Evolutionary conservation across 495 filamentous ascomycete genomes (phyloP), one percentile per base, ranked within the genome.

Genomic region (Cercophora scortea): DNA sequence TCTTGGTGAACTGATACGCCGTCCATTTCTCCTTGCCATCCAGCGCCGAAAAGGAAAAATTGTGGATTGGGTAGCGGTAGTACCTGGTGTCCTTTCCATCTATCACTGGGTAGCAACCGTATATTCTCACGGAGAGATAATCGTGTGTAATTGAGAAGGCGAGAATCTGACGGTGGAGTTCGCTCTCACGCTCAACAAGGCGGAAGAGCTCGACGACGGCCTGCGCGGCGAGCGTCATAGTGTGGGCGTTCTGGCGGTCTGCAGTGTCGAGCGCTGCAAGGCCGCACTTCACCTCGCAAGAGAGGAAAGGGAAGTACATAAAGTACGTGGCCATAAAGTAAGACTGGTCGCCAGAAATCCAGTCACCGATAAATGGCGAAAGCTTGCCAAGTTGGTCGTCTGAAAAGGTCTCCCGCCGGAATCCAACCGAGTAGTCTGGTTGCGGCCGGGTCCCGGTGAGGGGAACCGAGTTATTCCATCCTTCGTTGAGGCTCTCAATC

Each of bases 391-490:
- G 63, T 46, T 74, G 70, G 32, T 69, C 58, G 0, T 67, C 49
- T 2, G 62, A 71, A 19, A 77, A 77, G 43, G 63, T 65, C 17
- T 53, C 57, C 57, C 63, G 57, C 47, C 43, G 46, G 45, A 76
- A 76, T 0, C 70, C 69, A 1, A 73, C 54, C 9, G 69, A 57
- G 49, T 70, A 76, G 54, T 76, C 68, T 8, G 69, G 71, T 51
- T 76, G 64, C 36, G 68, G 69, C 18, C 59, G 59, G 43, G 65
- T 47, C 9, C 53, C 53, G 10, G 60, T 42, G 0, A 73, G 38
- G 16, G 64, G 56, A 18, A 67, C 60, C 8, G 57, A 59, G 42
- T 56, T 66, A 44, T 57, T 62, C 71, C 66, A 77, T 43, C 55
- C 61, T 60, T 73, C 67, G 53, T 74, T 70, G 34, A 71, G 53